phyloP scores from a whole-genome alignment of 352 stramenopile species.

The Thraustochytrium sp. region DNA sequence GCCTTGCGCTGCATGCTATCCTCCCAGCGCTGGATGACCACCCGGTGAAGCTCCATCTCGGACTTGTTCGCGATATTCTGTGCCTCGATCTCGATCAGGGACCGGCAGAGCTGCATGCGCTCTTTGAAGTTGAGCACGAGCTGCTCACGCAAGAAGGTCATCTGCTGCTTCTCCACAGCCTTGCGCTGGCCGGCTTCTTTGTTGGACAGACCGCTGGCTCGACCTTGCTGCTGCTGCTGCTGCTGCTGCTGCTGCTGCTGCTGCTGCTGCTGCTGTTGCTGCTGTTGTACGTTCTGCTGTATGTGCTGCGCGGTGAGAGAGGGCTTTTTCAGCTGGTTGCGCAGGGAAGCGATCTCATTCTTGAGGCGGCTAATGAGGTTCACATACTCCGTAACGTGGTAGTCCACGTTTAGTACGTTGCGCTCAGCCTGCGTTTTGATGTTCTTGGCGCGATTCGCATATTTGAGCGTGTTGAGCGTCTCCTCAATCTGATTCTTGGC shows the following conservation, averaged over 20 bases:
- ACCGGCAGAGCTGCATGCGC: conserved; percentile 65
- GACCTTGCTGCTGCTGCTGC: neutral
- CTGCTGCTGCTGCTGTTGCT: neutral
- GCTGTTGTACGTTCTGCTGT: neutral
- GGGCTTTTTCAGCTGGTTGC: conserved; percentile 55
- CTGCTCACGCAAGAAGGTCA: conserved; percentile 57
- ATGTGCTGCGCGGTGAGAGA: neutral
- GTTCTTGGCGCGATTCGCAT: conserved; percentile 81
- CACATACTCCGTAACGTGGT: conserved; percentile 74
- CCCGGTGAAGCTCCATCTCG: conserved; percentile 57
- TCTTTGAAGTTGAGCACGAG: conserved; percentile 77
- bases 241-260: neutral
- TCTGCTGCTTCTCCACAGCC: conserved; percentile 49
- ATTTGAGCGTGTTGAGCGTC: conserved; percentile 84
- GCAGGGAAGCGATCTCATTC: conserved; percentile 73
- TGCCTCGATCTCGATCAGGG: conserved; percentile 69
- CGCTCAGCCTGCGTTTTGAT: conserved; percentile 63
- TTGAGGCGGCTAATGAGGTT: conserved; percentile 71
- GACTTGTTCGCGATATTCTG: conserved; percentile 65
- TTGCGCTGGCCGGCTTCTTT: neutral
- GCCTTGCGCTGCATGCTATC: conserved; percentile 39
- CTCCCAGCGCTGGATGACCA: conserved; percentile 53
- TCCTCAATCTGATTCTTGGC: conserved; percentile 71
- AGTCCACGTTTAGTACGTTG: conserved; percentile 77
- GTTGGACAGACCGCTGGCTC: neutral